These are phyloP conservation scores for Calonectria hawksworthii DNA, from an alignment of 2,329 filamentous ascomycete genomes.

Conservation along the genomic window DNA sequence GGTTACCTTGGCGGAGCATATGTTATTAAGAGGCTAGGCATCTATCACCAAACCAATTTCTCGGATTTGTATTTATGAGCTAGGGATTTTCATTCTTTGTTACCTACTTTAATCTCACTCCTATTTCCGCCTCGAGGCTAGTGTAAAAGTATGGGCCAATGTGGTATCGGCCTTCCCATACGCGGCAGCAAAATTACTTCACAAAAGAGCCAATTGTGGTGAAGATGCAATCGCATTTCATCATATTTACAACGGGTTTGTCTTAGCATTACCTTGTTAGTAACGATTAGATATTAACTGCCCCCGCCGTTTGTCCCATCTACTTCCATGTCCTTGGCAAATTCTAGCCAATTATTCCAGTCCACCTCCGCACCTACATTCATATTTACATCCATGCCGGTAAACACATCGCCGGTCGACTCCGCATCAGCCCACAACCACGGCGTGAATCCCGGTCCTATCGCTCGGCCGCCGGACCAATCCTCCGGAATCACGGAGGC, in stretches of 20 bases:
- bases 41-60: neutral
- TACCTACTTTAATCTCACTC: neutral
- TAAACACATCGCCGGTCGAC: slow-evolving; percentile 41
- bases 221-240: neutral
- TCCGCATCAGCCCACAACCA: slow-evolving; percentile 54
- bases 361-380: slow-evolving; percentile 50
- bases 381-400: slow-evolving; percentile 44
- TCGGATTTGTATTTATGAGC: neutral
- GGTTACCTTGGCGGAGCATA: neutral
- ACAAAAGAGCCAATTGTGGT: slow-evolving; percentile 26
- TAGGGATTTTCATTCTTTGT: neutral
- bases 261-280: neutral
- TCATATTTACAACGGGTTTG: neutral
- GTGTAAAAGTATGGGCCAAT: neutral
- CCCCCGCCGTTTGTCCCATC: neutral
- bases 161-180: too few relatives aligned
- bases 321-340: slow-evolving; percentile 49
- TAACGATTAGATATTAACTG: neutral
- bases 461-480: slow-evolving; percentile 4
- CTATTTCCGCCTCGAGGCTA: neutral
- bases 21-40: neutral
- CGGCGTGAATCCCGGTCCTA: slow-evolving; percentile 38
- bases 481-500: neutral
- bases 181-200: too few relatives aligned
- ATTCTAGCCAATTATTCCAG: slow-evolving; percentile 55